Evolutionary conservation across 2,329 filamentous ascomycete species (phyloP).

Genomic region (Leptographium radiaticola): DNA sequence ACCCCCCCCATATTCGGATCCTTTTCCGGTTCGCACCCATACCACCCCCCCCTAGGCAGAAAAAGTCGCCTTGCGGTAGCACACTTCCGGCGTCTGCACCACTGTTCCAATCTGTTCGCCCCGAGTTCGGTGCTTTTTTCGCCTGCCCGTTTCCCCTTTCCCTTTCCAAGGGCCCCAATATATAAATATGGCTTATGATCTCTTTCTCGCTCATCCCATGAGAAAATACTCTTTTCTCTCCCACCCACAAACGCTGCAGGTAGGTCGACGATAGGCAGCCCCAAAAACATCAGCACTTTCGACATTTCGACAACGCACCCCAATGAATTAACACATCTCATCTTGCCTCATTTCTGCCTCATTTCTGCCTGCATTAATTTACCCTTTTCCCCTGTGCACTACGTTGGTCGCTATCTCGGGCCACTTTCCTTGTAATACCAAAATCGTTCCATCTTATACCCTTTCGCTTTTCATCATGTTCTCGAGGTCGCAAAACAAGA

Average conservation of each 20-base stretch:
- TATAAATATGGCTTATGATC: neutral
- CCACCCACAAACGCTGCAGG: too few species aligned
- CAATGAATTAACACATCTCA: too few species aligned
- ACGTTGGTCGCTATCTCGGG: too few species aligned
- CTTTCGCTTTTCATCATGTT: constrained; percentile 26
- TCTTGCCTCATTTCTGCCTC: too few species aligned
- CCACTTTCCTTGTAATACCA: neutral
- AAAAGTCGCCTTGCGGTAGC: neutral
- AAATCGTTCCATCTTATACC: neutral
- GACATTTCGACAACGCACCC: too few species aligned
- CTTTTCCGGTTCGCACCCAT: neutral
- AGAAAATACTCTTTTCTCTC: too few species aligned
- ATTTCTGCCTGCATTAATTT: too few species aligned
- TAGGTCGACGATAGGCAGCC: too few species aligned
- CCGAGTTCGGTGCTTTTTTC: neutral
- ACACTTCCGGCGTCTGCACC: neutral
- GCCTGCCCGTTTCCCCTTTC: neutral
- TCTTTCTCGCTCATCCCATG: too few species aligned
- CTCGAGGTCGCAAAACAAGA: constrained; percentile 32
- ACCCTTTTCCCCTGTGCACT: too few species aligned
- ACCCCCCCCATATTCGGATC: neutral
- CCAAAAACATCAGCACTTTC: too few species aligned
- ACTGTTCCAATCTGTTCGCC: neutral
- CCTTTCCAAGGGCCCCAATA: neutral
- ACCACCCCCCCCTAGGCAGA: neutral